Percentiles rank a stretch among this genome's conserved stretches.
Evolutionary conservation across 441 rosid genomes (phyloP).

Genomic region (Croton setiger): DNA sequence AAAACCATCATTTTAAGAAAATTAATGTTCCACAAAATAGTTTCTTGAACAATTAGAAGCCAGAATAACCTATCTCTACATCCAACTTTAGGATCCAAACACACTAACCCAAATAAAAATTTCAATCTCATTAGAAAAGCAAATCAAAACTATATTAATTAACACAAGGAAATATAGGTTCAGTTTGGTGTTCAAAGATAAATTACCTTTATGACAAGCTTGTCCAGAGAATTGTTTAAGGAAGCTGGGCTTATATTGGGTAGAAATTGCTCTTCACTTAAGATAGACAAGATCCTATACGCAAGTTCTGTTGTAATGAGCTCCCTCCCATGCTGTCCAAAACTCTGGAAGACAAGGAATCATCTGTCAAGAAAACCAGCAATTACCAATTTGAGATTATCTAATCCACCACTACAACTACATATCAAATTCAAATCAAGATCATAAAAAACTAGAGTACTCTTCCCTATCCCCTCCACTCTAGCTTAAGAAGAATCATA

Average conservation of each 20-base stretch:
- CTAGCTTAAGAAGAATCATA: neutral
- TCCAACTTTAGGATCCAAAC: neutral
- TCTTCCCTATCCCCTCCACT: neutral
- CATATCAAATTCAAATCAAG: conserved; percentile 19
- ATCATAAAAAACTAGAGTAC: neutral
- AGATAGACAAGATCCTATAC: conserved; percentile 65
- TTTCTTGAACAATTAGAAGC: neutral
- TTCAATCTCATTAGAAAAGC: neutral
- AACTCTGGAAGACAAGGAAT: conserved; percentile 99
- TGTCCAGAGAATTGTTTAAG: conserved; percentile 50
- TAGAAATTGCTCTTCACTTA: conserved; percentile 81
- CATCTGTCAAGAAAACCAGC: conserved; percentile 88
- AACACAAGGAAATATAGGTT: neutral
- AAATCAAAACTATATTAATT: neutral
- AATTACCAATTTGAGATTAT: conserved; percentile 54
- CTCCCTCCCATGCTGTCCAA: conserved; percentile 99
- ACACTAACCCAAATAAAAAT: neutral
- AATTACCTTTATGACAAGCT: conserved; percentile 79
- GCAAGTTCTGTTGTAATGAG: conserved; percentile 94
- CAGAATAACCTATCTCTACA: no score
- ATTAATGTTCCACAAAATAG: conserved; percentile 6
- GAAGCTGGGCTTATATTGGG: conserved; percentile 40
- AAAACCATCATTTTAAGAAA: conserved; percentile 18
- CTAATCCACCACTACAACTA: conserved; percentile 32
- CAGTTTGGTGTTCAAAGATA: neutral